Base-by-base conservation (phyloP, 305 asterid species). In the Fraxinus velutina region DNA sequence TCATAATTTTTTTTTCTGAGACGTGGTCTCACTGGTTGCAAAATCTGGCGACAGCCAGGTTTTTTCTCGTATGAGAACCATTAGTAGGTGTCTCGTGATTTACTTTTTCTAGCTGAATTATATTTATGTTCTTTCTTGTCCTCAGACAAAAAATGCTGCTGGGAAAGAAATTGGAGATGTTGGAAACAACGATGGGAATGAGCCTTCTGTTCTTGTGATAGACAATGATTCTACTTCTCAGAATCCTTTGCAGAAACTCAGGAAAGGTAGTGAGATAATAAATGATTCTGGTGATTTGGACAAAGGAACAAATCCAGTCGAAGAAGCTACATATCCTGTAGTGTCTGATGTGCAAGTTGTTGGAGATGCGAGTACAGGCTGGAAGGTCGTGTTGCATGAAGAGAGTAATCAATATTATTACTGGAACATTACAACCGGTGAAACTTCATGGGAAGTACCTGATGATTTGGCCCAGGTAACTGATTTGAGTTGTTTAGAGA, bases 371-470 rank as follows among this genome's bases (percentile, higher is more conserved):
- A 85, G 72, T 86, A 88, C 88, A 15, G 93, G 95, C 55, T 96
- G 99, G 99, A 96, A 91, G 88, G 85, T 88, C 85, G 98, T 96
- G 82, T 86, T 93, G 87, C 97, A 94, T 81, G 98, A 96, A 89
- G 99, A 92, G 89, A 96, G 97, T 86, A 89, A 87, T 87, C 93
- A 89, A 80, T 93, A 96, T 77, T 96, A 96, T 78, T 96, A 94
- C 82, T 96, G 99, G 99, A 96, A 96, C 89, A 85, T 82, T 78
- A 75, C 80, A 71, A 94, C 98, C 0, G 98, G 98, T 29, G 98
- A 94, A 90, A 96, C 98, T 64, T 96, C 99, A 15, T 96, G 99
- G 99, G 93, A 89, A 78, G 91, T 94, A 66, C 99, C 99, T 71
- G 87, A 84, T 80, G 85, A 84, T 77, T 79, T 90, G 86, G 86